These are phyloP conservation scores for Epichloe baconii DNA, from an alignment of 2,329 filamentous ascomycete genomes.

Conservation along the genomic window DNA sequence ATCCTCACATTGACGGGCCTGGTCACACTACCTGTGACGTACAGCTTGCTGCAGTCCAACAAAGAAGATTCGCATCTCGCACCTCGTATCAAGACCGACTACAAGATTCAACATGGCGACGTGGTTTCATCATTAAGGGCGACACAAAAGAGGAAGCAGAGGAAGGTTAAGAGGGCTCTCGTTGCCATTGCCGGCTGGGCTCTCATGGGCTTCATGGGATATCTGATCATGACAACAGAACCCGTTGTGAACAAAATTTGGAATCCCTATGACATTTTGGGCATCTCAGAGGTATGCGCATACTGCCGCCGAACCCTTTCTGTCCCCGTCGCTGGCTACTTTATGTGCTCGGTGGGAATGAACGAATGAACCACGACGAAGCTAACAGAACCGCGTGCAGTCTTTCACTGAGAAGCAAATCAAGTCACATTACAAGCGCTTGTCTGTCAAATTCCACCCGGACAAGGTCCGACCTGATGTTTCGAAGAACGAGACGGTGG, in stretches of 20 bases:
- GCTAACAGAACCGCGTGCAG: constrained; percentile 26
- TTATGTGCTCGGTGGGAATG: not conserved
- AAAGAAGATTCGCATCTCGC: constrained; percentile 68
- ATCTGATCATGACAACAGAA: constrained; percentile 73
- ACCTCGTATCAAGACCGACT: constrained; percentile 69
- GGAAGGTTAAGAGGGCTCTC: constrained; percentile 72
- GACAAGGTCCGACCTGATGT: constrained; percentile 81
- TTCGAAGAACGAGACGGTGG: constrained; percentile 77
- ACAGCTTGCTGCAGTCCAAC: constrained; percentile 69
- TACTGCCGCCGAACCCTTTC: not conserved
- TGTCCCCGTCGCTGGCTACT: not conserved
- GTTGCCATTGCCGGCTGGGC: constrained; percentile 67
- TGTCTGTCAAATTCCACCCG: constrained; percentile 79
- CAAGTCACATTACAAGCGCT: constrained; percentile 76
- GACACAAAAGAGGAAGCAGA: constrained; percentile 80
- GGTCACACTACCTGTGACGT: constrained; percentile 81
- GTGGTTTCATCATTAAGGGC: constrained; percentile 71
- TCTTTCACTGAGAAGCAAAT: constrained; percentile 80
- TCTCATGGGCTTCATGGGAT: constrained; percentile 80
- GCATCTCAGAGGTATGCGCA: constrained; percentile 55
- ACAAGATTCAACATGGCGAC: constrained; percentile 68
- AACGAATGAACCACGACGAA: constrained; percentile 15
- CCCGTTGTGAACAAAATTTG: constrained; percentile 64
- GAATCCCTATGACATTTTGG: constrained; percentile 94
- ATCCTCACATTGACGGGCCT: constrained; percentile 81